Evolutionary conservation across 805 yeast species (phyloP), one percentile per base, ranked within the genome.

Genomic region (Spathaspora hagerdaliae): DNA sequence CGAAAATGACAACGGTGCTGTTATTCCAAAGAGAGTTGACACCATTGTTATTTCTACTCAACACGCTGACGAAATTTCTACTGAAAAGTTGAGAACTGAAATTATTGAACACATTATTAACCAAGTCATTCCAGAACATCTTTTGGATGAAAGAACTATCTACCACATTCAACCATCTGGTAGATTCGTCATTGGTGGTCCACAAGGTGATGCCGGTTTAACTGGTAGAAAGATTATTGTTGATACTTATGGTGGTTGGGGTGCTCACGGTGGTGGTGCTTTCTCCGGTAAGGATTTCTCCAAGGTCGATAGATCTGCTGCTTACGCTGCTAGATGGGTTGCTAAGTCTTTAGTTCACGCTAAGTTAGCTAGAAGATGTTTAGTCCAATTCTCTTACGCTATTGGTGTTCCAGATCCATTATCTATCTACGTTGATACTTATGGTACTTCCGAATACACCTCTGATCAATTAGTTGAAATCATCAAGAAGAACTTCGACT

Each of bases 241-340:
- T 69, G 99, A 94, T 75, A 96, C 99, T 56, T 94, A 94, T 78
- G 99, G 99, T 79, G 99, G 99, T 65, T 95, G 99, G 95, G 97
- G 99, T 76, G 98, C 99, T 65, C 99, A 94, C 81, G 99, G 99
- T 77, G 99, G 99, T 81, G 99, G 99, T 81, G 99, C 99, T 55
- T 94, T 94, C 90, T 87, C 96, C 55, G 99, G 99, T 75, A 94
- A 94, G 82, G 99, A 94, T 76, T 94, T 88, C 87, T 89, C 97
- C 71, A 94, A 94, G 82, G 99, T 94, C 65, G 99, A 94, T 75
- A 88, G 99, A 79, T 92, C 98, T 55, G 99, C 99, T 68, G 99
- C 99, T 58, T 94, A 94, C 71, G 97, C 99, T 65, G 99, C 99
- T 62, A 90, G 99, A 81, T 94, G 99, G 99, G 97, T 94, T 63